Conservation (phyloP, 495 filamentous ascomycete species). For the Penicillium flavigenum region DNA sequence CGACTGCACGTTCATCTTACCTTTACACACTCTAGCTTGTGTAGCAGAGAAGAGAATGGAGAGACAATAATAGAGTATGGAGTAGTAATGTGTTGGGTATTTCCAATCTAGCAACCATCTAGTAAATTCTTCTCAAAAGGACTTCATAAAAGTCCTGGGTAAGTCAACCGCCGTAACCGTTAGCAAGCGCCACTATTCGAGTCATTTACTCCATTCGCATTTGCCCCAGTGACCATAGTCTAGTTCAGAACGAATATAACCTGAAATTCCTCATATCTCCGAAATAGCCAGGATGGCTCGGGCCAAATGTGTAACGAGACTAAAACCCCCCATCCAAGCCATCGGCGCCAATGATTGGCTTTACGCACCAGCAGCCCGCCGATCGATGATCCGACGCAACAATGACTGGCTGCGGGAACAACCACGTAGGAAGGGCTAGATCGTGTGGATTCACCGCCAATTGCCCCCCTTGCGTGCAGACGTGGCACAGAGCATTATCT, state of each 20-base stretch:
- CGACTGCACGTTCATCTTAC: conserved; percentile 37
- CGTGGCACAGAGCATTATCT: conserved; percentile 23
- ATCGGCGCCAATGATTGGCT: conserved; percentile 6
- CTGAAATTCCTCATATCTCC: conserved; percentile 9
- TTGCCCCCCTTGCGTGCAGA: conserved; percentile 32
- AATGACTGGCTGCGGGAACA: conserved; percentile 30
- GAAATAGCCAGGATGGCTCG: conserved; percentile 19
- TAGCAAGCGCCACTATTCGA: conserved; percentile 7
- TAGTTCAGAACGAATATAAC: neutral
- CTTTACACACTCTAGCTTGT: conserved; percentile 11
- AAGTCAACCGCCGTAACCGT: conserved; percentile 17
- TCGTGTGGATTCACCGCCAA: conserved; percentile 36
- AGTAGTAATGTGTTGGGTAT: neutral
- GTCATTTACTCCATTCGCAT: neutral
- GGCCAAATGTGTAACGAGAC: conserved; percentile 30
- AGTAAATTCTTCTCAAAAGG: neutral
- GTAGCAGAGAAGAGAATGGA: neutral
- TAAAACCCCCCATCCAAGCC: conserved; percentile 3
- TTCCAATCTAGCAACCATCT: neutral
- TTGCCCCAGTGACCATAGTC: neutral
- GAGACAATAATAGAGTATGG: neutral
- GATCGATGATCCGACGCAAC: conserved; percentile 34
- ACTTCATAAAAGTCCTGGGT: neutral
- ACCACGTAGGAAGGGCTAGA: conserved; percentile 34
- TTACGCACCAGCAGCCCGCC: conserved; percentile 26